These are phyloP conservation scores for Fusarium brachygibbosum DNA, from an alignment of 2,329 filamentous ascomycete species.

Conservation along the genomic window DNA sequence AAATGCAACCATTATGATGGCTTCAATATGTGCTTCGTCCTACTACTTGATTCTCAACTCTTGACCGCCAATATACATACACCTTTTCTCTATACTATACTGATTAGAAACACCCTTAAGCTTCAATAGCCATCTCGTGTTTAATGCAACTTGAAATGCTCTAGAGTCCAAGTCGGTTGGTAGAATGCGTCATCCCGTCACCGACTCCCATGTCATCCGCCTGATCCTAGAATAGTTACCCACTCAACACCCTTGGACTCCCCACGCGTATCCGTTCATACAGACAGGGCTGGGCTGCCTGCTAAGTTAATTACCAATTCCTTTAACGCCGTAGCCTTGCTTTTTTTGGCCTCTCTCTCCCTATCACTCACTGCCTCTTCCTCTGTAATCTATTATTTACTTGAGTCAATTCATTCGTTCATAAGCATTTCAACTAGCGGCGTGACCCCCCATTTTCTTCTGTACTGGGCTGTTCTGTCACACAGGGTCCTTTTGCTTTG, in stretches of 20 bases:
- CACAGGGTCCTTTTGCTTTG: conserved; percentile 14
- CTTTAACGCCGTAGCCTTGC: conserved; percentile 30
- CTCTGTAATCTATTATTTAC: background rate
- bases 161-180: background rate
- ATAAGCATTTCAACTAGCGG: background rate
- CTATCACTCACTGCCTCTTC: conserved; percentile 13
- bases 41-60: background rate
- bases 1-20: conserved; percentile 1
- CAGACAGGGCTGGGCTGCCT: conserved; percentile 25
- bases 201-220: conserved; percentile 29
- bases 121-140: background rate
- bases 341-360: conserved; percentile 24
- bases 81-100: background rate
- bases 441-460: conserved; percentile 5
- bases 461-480: background rate
- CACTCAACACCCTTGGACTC: conserved; percentile 36
- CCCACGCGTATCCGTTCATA: conserved; percentile 30
- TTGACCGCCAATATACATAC: background rate
- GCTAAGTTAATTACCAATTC: conserved; percentile 25
- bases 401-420: conserved; percentile 8
- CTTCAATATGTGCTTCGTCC: background rate
- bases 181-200: conserved; percentile 38
- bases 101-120: background rate
- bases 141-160: background rate
- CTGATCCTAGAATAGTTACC: conserved; percentile 37